phyloP scores from a whole-genome alignment of 257 asterid genomes.

The Solanum appendiculatum region DNA sequence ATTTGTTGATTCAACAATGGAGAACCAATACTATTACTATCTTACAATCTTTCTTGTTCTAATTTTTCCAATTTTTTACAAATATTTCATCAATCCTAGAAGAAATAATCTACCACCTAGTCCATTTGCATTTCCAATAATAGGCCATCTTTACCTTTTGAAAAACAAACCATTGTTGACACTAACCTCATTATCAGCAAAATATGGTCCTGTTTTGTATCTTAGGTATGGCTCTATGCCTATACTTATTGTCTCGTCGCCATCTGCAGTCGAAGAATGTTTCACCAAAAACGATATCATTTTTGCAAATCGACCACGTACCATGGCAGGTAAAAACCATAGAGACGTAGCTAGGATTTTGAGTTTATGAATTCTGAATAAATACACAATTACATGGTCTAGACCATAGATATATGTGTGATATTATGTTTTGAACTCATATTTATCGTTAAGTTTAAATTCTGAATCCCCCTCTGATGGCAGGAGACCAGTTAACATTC shows the following conservation, averaged over 20 bases:
- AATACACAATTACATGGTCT: not conserved
- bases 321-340: not conserved
- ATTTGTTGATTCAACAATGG: not conserved
- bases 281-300: conserved; percentile 25
- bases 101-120: conserved; percentile 25
- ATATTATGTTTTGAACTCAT: not conserved
- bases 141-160: conserved; percentile 51
- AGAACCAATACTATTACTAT: not conserved
- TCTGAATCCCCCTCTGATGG: not conserved
- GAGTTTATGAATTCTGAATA: not conserved
- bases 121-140: conserved; percentile 35
- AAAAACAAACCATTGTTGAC: conserved; percentile 21
- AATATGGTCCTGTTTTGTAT: conserved; percentile 31
- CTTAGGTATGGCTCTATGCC: conserved; percentile 30
- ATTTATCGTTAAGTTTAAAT: not conserved
- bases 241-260: conserved; percentile 30
- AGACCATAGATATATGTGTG: not conserved
- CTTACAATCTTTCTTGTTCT: not conserved
- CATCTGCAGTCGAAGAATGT: conserved; percentile 16
- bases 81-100: not conserved
- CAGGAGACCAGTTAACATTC: conserved; percentile 24
- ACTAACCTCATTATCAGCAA: conserved; percentile 11
- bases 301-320: conserved; percentile 37
- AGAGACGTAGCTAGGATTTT: no score
- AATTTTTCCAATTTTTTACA: conserved; percentile 4